Evolutionary conservation across 75 land plant genomes (phyloP), one percentile per base, ranked within the genome.

Genomic region (Pseudotsuga menziesii): DNA sequence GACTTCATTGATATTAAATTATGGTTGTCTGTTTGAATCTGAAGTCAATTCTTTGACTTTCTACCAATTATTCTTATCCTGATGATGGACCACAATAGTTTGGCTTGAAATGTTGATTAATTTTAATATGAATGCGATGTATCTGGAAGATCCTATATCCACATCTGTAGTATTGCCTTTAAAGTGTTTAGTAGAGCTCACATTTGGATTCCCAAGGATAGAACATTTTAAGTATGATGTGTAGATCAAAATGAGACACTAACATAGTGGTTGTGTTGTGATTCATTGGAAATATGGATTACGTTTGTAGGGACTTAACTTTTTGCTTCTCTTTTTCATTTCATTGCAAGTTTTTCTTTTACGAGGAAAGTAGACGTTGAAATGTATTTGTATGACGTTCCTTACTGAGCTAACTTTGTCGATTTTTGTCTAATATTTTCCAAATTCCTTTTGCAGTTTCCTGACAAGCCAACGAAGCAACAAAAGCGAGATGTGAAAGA

Each of bases 401-500:
- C 72, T 69, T 4, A 20, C 1, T 41, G 48, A 44, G 25, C 5
- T 69, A n/a, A 19, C 72, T 69, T 69, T 41, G 17, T 16, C 41
- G 39, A 36, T 13, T 64, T 16, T 64, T 69, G 39, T 41, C 48
- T 41, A 69, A 69, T 66, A 63, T 76, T 57, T 78, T 58, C 70
- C 59, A 74, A 14, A 36, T 56, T 58, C 19, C 15, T 80, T 63
- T 72, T 59, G 39, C 90, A 97, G 99, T 94, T 82, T 84, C 99
- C 98, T 32, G 93, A 91, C 17, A 81, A 91, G 59, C 99, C 99
- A 77, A 97, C 99, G n/a, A 84, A 86, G 83, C 99, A 97, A 75
- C 98, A 97, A 69, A 96, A 87, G 78, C 86, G 82, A 39, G 99
- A 97, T 87, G 98, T 80, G n/a, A 94, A 89, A 82, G 99, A 97